These are phyloP conservation scores for Cyclotella baltica DNA, from an alignment of 108 stramenopile genomes.

Conservation along the genomic window DNA sequence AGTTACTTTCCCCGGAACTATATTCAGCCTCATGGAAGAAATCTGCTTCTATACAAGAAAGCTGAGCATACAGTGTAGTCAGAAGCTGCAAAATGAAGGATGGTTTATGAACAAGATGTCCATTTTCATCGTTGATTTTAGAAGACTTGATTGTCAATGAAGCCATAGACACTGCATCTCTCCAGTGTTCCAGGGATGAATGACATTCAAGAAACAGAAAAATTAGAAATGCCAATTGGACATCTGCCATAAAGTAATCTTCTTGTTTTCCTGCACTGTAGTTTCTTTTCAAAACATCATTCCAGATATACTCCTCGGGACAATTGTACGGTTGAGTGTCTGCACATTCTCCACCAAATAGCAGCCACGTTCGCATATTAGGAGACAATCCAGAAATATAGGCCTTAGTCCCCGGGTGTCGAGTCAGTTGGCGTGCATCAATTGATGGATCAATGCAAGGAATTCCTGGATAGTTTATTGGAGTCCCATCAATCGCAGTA, in stretches of 20 bases:
- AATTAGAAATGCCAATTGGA: constrained; percentile 76
- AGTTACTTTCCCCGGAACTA: constrained; percentile 65
- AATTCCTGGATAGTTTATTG: constrained; percentile 67
- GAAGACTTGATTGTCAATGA: constrained; percentile 22
- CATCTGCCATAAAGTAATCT: constrained; percentile 68
- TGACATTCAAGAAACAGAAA: constrained; percentile 81
- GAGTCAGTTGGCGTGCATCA: constrained; percentile 43
- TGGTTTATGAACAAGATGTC: constrained; percentile 12
- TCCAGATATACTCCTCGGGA: constrained; percentile 50
- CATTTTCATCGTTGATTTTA: background rate
- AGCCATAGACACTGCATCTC: constrained; percentile 61
- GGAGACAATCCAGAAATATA: constrained; percentile 65
- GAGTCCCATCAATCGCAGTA: constrained; percentile 54
- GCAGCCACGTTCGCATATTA: constrained; percentile 60
- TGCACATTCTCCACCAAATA: constrained; percentile 22
- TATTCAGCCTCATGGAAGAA: constrained; percentile 82
- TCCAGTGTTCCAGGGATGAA: constrained; percentile 84
- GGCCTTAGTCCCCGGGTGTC: constrained; percentile 70
- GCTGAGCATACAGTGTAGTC: constrained; percentile 55
- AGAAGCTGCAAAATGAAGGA: constrained; percentile 56
- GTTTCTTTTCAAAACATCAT: constrained; percentile 44
- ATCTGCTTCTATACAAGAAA: constrained; percentile 71
- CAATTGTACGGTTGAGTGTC: background rate
- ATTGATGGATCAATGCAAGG: constrained; percentile 69
- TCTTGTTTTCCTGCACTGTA: constrained; percentile 50